Evolutionary conservation across 306 rosid genomes (phyloP), one percentile per base, ranked within the genome.

Genomic region (Lablab purpureus): DNA sequence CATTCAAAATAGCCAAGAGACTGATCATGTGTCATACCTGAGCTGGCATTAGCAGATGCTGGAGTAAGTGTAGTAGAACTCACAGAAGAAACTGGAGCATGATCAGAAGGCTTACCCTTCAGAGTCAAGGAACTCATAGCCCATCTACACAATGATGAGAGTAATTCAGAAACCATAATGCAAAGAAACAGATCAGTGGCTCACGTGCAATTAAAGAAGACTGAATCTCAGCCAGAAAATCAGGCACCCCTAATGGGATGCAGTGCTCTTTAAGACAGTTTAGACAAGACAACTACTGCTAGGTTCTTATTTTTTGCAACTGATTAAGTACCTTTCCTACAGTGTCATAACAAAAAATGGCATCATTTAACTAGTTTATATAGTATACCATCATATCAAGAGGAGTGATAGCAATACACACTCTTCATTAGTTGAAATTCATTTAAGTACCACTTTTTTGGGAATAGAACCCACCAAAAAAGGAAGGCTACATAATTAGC

Each of bases 41-140:
- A 80, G 81, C 81, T 89, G 84, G 93, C 85, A 85, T 80, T 81
- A 7, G 98, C 90, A 82, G 93, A 71, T 40, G 87, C 80, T 55
- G 88, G 71, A 58, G 91, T 65, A 58, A 86, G 84, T 40, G 80
- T 59, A 40, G 85, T 83, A 46, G 94, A 81, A 81, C 87, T 93
- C 8, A 43, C 91, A 73, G 94, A 83, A 84, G 91, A 68, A 76
- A 89, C 87, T 41, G 97, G 86, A 74, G 89, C 91, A 82, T 93
- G 91, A 70, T 93, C 99, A 83, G 97, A 90, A 76, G 98, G 94
- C 79, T 90, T 95, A 22, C 94, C 93, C 87, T 95, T 95, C 52
- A 93, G 87, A 78, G 99, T 95, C 89, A 95, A 88, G 80, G 99
- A 95, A 88, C 99, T 95, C 99, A 95, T 93, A 52, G 99, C 99